Conservation (phyloP, 208 protist genomes). For the Leishmania tarentolae region DNA sequence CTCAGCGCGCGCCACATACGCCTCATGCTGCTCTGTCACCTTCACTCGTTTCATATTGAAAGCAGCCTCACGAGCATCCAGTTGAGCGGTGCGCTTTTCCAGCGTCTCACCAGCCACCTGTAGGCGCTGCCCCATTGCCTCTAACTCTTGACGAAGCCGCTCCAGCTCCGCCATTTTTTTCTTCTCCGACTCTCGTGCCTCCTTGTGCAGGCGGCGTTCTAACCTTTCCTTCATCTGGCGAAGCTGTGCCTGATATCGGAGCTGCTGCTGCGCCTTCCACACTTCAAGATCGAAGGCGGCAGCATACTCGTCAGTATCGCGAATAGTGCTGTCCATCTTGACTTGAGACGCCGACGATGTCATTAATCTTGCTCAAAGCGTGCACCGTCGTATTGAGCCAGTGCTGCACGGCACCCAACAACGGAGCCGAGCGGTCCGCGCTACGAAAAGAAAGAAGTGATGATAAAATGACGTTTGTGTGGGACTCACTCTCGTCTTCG, state of each 20-base stretch:
- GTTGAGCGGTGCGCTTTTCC: slow-evolving; percentile 53
- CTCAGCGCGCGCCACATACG: slow-evolving; percentile 67
- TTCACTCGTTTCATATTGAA: slow-evolving; percentile 70
- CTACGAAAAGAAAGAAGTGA: not conserved
- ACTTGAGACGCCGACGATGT: slow-evolving; percentile 16
- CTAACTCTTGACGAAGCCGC: slow-evolving; percentile 51
- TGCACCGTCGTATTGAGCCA: not conserved
- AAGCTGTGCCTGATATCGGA: slow-evolving; percentile 67
- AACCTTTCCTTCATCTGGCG: slow-evolving; percentile 60
- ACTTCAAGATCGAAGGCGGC: slow-evolving; percentile 90
- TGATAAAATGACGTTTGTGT: not conserved
- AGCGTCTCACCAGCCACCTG: slow-evolving; percentile 60
- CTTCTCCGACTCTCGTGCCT: slow-evolving; percentile 36
- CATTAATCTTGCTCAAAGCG: slow-evolving; percentile 6
- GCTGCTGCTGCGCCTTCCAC: slow-evolving; percentile 91
- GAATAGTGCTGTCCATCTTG: slow-evolving; percentile 32
- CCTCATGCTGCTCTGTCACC: slow-evolving; percentile 85
- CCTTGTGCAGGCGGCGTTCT: slow-evolving; percentile 45
- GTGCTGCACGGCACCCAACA: not conserved
- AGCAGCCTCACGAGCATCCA: slow-evolving; percentile 77
- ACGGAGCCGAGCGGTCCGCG: not conserved
- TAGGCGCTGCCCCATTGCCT: slow-evolving; percentile 64
- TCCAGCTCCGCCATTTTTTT: slow-evolving; percentile 56
- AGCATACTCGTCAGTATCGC: slow-evolving; percentile 83
- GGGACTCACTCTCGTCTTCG: not conserved